phyloP scores from a whole-genome alignment of 192 early-diverging fungal genomes.

The Coemansia guatemalensis region DNA sequence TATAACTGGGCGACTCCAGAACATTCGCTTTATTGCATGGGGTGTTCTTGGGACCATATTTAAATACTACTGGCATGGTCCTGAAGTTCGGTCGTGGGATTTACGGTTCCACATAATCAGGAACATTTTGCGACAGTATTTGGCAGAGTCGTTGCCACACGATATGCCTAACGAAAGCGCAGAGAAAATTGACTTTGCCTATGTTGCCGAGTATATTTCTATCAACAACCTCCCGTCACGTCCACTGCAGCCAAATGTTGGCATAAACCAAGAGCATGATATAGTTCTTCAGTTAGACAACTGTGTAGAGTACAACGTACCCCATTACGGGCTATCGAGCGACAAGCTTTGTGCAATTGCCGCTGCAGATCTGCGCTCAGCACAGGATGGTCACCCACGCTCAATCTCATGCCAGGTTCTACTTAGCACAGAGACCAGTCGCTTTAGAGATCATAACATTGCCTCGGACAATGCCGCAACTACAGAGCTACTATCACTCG shows the following conservation, averaged over 20 bases:
- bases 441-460: constrained; percentile 1
- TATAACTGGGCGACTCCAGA: constrained; percentile 24
- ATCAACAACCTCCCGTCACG: constrained; percentile 35
- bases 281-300: constrained; percentile 8
- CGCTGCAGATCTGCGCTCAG: constrained; percentile 7
- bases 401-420: constrained; percentile 40
- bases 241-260: constrained; percentile 11
- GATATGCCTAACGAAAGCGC: constrained; percentile 22
- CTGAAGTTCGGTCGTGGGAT: constrained; percentile 18
- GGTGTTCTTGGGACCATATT: constrained; percentile 11
- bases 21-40: constrained; percentile 29
- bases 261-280: constrained; percentile 31
- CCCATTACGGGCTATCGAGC: constrained; percentile 21
- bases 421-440: constrained; percentile 2
- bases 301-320: constrained; percentile 17
- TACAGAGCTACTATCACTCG: constrained; percentile 1
- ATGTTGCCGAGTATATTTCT: constrained; percentile 33
- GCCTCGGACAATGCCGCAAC: background rate
- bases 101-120: constrained; percentile 42
- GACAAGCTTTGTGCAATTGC: constrained; percentile 24
- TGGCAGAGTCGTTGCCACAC: constrained; percentile 42
- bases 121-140: constrained; percentile 29
- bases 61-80: constrained; percentile 43
- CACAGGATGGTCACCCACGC: constrained; percentile 13
- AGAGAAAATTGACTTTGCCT: constrained; percentile 30